Base-by-base conservation (phyloP, 2,329 filamentous ascomycete genomes). In the Phyllosticta citribraziliensis region DNA sequence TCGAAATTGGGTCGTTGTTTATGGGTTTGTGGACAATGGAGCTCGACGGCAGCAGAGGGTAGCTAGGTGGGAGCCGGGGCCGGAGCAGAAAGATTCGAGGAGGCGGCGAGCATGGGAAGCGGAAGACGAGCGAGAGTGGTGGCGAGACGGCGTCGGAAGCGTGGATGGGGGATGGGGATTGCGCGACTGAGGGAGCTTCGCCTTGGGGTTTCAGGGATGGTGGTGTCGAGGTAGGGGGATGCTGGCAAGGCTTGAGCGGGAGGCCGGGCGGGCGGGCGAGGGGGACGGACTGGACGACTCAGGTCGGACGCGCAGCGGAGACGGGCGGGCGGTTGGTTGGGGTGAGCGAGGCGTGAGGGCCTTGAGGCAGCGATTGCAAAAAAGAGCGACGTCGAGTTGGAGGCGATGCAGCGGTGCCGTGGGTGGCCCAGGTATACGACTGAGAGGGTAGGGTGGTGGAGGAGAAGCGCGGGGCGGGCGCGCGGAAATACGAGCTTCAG, bases 171-270 rank as follows among this genome's bases (percentile, higher is more conserved):
- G 33, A 40, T 40, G 33, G 33, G 58, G 53, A 60, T 55, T 56
- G 58, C 58, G 58, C 47, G 58, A 53, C 40, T 61, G 47, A 35
- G 33, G 5, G 58, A 61, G 58, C 58, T 60, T 60, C 52, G 58
- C 51, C 33, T 51, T 60, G 58, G 58, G 52, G 58, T 60, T 60
- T 60, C 58, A 60, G 58, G 58, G 58, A 60, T 55, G 33, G 52
- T 33, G 33, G 33, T 40, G 33, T 40, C 33, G 33, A 40, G 14
- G 33, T 40, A 40, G 33, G 33, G 33, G 10, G 33, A 40, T 40
- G 33, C 33, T 40, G 33, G 33, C 33, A 40, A 40, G 33, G 33
- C 33, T 40, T 40, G 33, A 40, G 33, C 33, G 33, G 10, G 33
- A 40, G 33, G 33, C 33, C 33, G 11, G 33, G 33, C 33, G 33